Evolutionary conservation across 495 filamentous ascomycete species (phyloP).

Genomic region (Trichoderma gamsii): DNA sequence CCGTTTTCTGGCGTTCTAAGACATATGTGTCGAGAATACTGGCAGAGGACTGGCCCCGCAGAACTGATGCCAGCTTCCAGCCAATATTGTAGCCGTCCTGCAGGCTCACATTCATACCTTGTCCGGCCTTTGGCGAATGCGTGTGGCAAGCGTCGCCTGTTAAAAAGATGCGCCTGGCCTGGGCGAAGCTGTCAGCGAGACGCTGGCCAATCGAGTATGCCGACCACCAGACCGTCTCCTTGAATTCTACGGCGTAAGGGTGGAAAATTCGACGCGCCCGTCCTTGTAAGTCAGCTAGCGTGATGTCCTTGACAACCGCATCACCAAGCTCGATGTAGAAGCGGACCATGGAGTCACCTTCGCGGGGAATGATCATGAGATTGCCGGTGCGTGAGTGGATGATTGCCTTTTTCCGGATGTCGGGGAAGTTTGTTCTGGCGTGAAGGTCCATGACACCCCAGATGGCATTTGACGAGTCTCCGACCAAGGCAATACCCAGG

Average conservation of each 20-base stretch:
- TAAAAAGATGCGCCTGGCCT: slow-evolving; percentile 40
- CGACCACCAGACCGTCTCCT: slow-evolving; percentile 54
- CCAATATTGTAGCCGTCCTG: slow-evolving; percentile 54
- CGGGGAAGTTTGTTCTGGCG: slow-evolving; percentile 69
- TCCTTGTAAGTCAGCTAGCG: slow-evolving; percentile 52
- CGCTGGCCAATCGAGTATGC: slow-evolving; percentile 51
- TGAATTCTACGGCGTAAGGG: slow-evolving; percentile 42
- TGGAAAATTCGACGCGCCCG: slow-evolving; percentile 53
- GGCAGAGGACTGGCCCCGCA: slow-evolving; percentile 22
- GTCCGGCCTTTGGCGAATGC: slow-evolving; percentile 50
- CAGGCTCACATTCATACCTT: slow-evolving; percentile 58
- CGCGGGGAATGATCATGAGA: slow-evolving; percentile 59
- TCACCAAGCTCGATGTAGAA: slow-evolving; percentile 55
- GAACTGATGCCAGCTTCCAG: slow-evolving; percentile 46
- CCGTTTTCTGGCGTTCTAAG: slow-evolving; percentile 1
- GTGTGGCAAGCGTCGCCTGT: slow-evolving; percentile 57
- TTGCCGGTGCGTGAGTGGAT: slow-evolving; percentile 51
- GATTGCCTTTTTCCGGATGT: slow-evolving; percentile 55
- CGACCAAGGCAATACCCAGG: slow-evolving; percentile 54
- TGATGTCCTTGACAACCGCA: slow-evolving; percentile 34
- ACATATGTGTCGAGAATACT: slow-evolving; percentile 15
- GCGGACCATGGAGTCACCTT: slow-evolving; percentile 53
- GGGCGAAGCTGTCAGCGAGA: slow-evolving; percentile 27
- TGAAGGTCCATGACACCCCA: slow-evolving; percentile 80
- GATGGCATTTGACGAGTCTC: slow-evolving; percentile 63